Base-by-base conservation (phyloP, 257 asterid genomes). In the Petunia axillaris region DNA sequence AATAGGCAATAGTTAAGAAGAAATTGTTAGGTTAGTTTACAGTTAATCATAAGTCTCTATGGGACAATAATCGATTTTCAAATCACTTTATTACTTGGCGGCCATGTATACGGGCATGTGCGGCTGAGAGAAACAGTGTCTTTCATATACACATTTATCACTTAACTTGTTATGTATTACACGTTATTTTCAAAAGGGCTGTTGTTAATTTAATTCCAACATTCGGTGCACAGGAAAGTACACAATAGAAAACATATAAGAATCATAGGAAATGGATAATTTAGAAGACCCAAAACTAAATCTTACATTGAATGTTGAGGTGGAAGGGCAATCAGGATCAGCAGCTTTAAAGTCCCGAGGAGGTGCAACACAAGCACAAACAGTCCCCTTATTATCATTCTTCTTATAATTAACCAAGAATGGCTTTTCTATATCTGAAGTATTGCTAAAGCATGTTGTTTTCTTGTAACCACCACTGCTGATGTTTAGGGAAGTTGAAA, bases 331-430 rank as follows among this genome's bases (percentile, higher is more conserved):
- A 74, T 83, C 83, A 39, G 87, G 43, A 57, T 85, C 84, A 83
- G 88, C 81, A 65, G 85, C 85, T 80, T 78, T 86, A 35, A 82
- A 77, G 66, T 88, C 90, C 81, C 84, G 87, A 44, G 91, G 85
- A 75, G 93, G 88, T 37, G 95, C 91, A 82, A 87, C 86, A 77
- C 92, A 92, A 76, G 94, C 91, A 77, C 95, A 90, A 76, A 83
- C 66, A 81, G 82, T 80, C 87, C 89, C 76, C 77, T 83, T 91
- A 80, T 80, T 85, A 70, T 86, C 84, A 6, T 70, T 60, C 44
- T 75, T 83, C 41, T 9, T 44, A 11, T 62, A 73, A 44, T 77
- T 43, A 48, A 50, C 53, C 71, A 82, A 77, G 15, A 83, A 66
- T 44, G 85, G 81, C 71, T 81, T 82, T 40, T 80, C 81, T 48